phyloP scores from a whole-genome alignment of 352 stramenopile species.

The Phytophthora niederhauseri region DNA sequence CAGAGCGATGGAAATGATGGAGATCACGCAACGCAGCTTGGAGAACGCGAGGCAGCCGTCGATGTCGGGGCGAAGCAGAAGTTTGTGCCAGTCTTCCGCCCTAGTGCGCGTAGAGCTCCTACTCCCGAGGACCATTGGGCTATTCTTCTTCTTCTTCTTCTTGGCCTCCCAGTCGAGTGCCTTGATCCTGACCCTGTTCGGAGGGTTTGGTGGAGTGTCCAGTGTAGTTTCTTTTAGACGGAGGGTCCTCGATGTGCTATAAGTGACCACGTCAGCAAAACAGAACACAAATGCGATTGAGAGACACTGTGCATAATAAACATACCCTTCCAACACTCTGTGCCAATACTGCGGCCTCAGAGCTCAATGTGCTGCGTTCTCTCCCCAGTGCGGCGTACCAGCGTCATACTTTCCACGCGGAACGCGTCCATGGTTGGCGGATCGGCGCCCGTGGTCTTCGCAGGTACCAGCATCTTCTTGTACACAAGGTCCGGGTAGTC shows the following conservation, averaged over 20 bases:
- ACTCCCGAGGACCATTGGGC: too few species aligned
- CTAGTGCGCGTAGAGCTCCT: background rate
- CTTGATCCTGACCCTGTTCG: background rate
- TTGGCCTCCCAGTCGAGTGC: too few species aligned
- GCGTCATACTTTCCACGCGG: constrained; percentile 30
- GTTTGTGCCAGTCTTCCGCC: constrained; percentile 15
- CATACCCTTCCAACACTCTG: background rate
- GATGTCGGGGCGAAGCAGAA: constrained; percentile 35
- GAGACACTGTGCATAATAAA: background rate
- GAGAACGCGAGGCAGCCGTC: constrained; percentile 34
- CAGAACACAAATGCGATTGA: background rate
- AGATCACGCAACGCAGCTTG: constrained; percentile 39
- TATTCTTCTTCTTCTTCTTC: background rate
- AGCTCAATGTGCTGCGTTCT: constrained; percentile 24
- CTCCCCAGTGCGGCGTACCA: constrained; percentile 11
- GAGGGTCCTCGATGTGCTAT: background rate
- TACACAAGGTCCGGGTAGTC: constrained; percentile 38
- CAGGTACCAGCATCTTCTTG: constrained; percentile 33
- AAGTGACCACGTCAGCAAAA: background rate
- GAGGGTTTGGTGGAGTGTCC: too few species aligned
- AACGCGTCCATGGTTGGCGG: constrained; percentile 22
- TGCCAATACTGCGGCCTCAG: constrained; percentile 3
- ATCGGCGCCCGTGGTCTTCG: constrained; percentile 3
- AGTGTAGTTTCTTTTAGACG: background rate
- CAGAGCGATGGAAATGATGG: constrained; percentile 41